Base-by-base conservation (phyloP, 2,329 filamentous ascomycete genomes). In the Purpureocillium takamizusanense region DNA sequence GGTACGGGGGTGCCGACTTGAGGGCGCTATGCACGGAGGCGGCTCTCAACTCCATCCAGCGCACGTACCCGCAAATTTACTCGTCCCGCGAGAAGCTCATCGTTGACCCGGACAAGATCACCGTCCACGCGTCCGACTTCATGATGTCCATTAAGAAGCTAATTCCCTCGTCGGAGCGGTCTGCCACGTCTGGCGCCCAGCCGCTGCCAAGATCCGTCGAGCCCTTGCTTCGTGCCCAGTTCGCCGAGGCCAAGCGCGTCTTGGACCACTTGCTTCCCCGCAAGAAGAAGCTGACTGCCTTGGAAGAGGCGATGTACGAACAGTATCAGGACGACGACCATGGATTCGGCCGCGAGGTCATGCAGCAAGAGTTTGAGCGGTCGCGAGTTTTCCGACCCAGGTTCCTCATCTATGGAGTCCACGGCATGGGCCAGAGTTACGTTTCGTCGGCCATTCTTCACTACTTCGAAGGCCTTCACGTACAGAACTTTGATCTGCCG, bases 91-190 rank as follows among this genome's bases (percentile, higher is more conserved):
- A 94, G 57, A 95, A 95, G 63, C 76, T 97, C 25, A 65, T 94
- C 32, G 92, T 98, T 41, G 81, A 95, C 50, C 82, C 89, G 0
- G 75, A 76, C 43, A 86, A 81, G 51, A 95, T 98, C 53, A 79
- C 79, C 41, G 80, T 98, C 29, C 81, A 86, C 32, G 87, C 92
- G 4, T 92, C 92, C 40, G 92, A 98, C 60, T 98, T 98, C 52
- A 95, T 95, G 84, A 75, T 95, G 12, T 94, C 90, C 1, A 81
- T 95, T 55, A 94, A 95, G 66, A 94, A 94, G 62, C 87, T 98
- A 63, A 77, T 95, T 10, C 92, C 92, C 7, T 97, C 92, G 1
- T 97, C 92, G 0, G 87, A 97, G 59, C 74, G 92, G 45, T 90
- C 90, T 34, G 81, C 87, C 1, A 83, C 87, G 4, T 90, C 89